Evolutionary conservation across 805 yeast species (phyloP), one percentile per base, ranked within the genome.

Genomic region (Saccharomycopsis fibuligera): DNA sequence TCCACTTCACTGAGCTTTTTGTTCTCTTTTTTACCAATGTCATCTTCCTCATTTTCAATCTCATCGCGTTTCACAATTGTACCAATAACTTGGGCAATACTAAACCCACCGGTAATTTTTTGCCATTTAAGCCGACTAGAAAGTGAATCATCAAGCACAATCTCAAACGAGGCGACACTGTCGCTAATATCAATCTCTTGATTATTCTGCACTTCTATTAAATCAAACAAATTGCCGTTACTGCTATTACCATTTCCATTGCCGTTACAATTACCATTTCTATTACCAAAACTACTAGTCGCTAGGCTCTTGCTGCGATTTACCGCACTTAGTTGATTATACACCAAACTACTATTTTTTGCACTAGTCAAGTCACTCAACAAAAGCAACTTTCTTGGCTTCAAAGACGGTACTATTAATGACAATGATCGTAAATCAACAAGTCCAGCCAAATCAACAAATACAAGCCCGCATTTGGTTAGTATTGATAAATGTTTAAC

Each of bases 51-150:
- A 39, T 54, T 54, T 50, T 56, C 60, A 29, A 44, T 47, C 33
- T 49, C 54, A 6, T 47, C 30, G 21, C 44, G 51, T 44, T 58
- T 61, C 43, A 84, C 67, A 12, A 52, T 27, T 14, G 53, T 75
- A 36, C 97, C 98, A 38, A 74, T 69, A 5, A 91, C 83, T 58
- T 87, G 90, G 0, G 97, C 88, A 27, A 91, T 81, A 16, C 85
- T 74, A 61, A 81, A 85, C 10, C 87, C 88, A 35, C 90, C 91
- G 30, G 83, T 79, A 50, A 90, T 77, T 45, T 74, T 75, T 61
- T 90, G 96, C 99, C 99, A 91, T 47, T 75, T 73, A 47, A 91
- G 68, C 23, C 69, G 62, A n/a, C 71, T 67, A 9, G 77, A 76
- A 30, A 91, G 65, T 3, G 70, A 70, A 14, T 83, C 83, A 54